Conservation (phyloP, 331 rosid genomes). For the Erythrophleum ivorense region DNA sequence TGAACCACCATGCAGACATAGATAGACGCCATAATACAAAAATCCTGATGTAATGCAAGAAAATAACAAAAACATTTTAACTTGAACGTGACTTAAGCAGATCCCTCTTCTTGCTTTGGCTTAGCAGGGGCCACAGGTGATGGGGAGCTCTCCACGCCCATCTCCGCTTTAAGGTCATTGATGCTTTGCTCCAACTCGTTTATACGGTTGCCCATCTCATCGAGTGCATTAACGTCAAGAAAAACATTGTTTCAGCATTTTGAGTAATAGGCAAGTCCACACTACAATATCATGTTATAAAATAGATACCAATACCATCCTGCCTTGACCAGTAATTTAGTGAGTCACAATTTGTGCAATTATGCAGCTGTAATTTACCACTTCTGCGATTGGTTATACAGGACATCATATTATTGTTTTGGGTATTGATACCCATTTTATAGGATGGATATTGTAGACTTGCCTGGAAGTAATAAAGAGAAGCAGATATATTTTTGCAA, state of each 20-base stretch:
- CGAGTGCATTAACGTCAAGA: slow-evolving; percentile 80
- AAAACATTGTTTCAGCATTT: slow-evolving; percentile 43
- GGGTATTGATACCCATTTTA: slow-evolving; percentile 4
- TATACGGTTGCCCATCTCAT: slow-evolving; percentile 93
- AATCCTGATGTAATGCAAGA: slow-evolving; percentile 39
- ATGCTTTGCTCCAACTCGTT: slow-evolving; percentile 91
- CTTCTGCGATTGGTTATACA: neutral
- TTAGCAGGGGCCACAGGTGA: slow-evolving; percentile 60
- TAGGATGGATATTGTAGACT: neutral
- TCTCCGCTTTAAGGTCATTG: slow-evolving; percentile 78
- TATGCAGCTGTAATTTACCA: slow-evolving; percentile 12
- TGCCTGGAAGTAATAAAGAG: slow-evolving; percentile 2
- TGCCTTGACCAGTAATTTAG: slow-evolving; percentile 7
- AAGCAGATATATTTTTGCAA: neutral
- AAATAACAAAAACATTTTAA: slow-evolving; percentile 26
- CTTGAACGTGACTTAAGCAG: slow-evolving; percentile 44
- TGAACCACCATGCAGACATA: slow-evolving; percentile 22
- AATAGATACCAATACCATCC: slow-evolving; percentile 23
- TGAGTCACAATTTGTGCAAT: slow-evolving; percentile 15
- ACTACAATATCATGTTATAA: neutral
- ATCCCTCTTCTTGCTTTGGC: slow-evolving; percentile 62
- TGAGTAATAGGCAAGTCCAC: neutral
- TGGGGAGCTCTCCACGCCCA: slow-evolving; percentile 90
- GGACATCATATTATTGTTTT: slow-evolving; percentile 28
- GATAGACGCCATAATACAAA: slow-evolving; percentile 36